Evolutionary conservation across 495 filamentous ascomycete species (phyloP).

Genomic region (Neurospora tetraspora): DNA sequence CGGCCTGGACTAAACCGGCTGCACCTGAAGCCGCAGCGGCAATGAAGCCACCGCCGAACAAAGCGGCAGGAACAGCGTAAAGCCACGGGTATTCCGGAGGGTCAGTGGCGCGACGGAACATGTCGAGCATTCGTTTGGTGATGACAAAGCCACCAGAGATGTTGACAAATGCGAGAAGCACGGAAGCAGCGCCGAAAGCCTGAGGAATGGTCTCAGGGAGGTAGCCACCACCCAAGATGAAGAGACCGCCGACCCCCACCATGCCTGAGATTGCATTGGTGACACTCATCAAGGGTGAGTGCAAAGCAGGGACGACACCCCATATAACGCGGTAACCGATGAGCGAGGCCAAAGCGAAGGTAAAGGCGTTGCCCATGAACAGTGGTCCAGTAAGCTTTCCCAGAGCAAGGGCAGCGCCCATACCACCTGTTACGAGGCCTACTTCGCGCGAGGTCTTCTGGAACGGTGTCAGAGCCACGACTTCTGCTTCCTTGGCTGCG

Average conservation of each 20-base stretch:
- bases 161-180: constrained; percentile 74
- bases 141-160: constrained; percentile 75
- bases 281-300: constrained; percentile 76
- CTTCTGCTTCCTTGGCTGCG: constrained; percentile 43
- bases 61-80: constrained; percentile 59
- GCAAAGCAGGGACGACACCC: constrained; percentile 66
- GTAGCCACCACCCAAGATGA: constrained; percentile 69
- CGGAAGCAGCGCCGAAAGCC: constrained; percentile 61
- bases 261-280: constrained; percentile 83
- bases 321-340: constrained; percentile 76
- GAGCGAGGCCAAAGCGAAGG: constrained; percentile 65
- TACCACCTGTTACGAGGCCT: constrained; percentile 54
- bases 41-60: constrained; percentile 69
- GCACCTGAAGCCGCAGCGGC: constrained; percentile 67
- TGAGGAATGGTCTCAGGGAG: constrained; percentile 68
- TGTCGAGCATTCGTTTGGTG: constrained; percentile 83
- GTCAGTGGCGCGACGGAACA: constrained; percentile 74
- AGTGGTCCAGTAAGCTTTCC: constrained; percentile 67
- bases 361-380: constrained; percentile 76
- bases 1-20: constrained; percentile 69
- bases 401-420: constrained; percentile 60
- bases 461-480: constrained; percentile 61
- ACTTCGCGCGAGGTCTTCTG: constrained; percentile 67
- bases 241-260: constrained; percentile 75
- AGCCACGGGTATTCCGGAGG: constrained; percentile 78